Base-by-base conservation (phyloP, 78 protist species). In the Fonticula alba region DNA sequence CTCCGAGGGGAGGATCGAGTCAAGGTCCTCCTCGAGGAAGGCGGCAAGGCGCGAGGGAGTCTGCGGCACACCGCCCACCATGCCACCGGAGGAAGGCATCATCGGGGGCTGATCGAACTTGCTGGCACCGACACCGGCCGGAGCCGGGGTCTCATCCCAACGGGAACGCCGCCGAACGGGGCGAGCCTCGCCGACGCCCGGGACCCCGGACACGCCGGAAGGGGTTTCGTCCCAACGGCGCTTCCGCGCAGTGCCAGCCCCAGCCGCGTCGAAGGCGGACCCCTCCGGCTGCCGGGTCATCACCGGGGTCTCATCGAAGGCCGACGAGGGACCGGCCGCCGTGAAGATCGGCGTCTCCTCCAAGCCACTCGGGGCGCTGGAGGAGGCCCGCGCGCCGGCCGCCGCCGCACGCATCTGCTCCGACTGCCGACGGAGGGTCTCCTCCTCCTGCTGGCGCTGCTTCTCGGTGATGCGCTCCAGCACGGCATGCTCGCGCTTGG, bases 1-100 rank as follows among this genome's bases (percentile, higher is more conserved):
- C 3, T 85, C 87, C 19, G 52, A 17, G 6, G 99, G 99, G 33
- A 95, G 69, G 55, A 91, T 69, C 26, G 73, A 60, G 57, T 92
- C 93, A 13, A 95, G 60, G 46, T 95, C 99, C 59, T 83, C 98
- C 50, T 92, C 97, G 24, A 88, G 73, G 71, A 90, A 53, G 7
- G 88, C 87, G 33, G 78, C 71, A 72, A 91, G 91, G 37, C 98
- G 63, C 59, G 80, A 89, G 40, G 77, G 87, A 20, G 88, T 46
- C 24, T 94, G 97, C 32, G 86, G 71, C 38, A 81, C 71, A 20
- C 62, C 80, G 1, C 64, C 75, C 11, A 20, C 17, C 55, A 40
- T 40, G 17, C 3, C 26, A 3, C n/a, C 71, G 27, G 6, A 2
- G 29, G 66, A 1, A 64, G 68, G 20, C 24, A 50, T 24, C 54